Conservation (phyloP, 2,329 filamentous ascomycete species). For the Monilinia aucupariae region DNA sequence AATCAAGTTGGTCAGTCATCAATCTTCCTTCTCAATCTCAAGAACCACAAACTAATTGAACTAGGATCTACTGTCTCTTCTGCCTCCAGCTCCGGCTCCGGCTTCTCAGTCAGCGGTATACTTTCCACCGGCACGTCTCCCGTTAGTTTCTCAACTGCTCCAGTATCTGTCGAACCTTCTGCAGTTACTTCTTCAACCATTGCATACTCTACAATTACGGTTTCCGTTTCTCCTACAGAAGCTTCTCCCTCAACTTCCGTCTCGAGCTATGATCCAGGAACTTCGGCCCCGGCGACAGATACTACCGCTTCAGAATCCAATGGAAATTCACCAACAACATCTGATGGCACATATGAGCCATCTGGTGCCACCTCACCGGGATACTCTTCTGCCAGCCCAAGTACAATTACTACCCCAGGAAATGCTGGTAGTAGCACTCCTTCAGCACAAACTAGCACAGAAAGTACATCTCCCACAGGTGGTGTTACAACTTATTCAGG, state of each 20-base stretch:
- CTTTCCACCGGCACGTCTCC: slow-evolving; percentile 7
- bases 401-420: slow-evolving; percentile 7
- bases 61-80: slow-evolving; percentile 2
- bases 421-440: slow-evolving; percentile 1
- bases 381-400: neutral
- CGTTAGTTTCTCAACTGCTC: neutral
- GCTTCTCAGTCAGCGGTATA: slow-evolving; percentile 1
- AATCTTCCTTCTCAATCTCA: neutral
- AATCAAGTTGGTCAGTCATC: neutral
- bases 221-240: neutral
- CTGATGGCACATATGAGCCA: neutral
- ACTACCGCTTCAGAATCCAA: neutral
- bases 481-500: neutral
- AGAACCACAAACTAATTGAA: neutral
- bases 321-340: neutral
- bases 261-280: slow-evolving; percentile 15
- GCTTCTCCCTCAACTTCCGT: slow-evolving; percentile 5
- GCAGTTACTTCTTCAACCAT: neutral
- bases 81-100: neutral
- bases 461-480: neutral
- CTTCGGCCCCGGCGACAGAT: neutral
- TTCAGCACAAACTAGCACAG: neutral
- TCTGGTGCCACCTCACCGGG: slow-evolving; percentile 3
- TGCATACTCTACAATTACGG: slow-evolving; percentile 9
- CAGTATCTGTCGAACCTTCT: slow-evolving; percentile 9